Conservation (phyloP, 306 rosid species). For the Medicago ruthenica region DNA sequence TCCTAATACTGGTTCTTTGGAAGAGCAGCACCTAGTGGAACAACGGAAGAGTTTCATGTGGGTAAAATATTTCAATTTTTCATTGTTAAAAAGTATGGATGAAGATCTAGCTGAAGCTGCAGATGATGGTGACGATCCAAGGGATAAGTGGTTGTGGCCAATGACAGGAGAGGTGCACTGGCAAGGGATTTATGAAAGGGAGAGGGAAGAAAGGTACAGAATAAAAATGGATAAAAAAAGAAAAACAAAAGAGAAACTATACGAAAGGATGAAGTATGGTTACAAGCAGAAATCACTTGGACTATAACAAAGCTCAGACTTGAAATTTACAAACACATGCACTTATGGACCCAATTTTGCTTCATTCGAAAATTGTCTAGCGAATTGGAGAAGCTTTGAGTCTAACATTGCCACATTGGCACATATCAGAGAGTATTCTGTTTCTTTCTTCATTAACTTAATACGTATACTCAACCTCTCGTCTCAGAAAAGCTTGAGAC, state of each 20-base stretch:
- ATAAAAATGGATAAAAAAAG: conserved; percentile 95
- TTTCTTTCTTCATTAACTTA: conserved; percentile 50
- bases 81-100: conserved; percentile 89
- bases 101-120: conserved; percentile 95
- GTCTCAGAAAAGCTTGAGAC: conserved; percentile 45
- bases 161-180: conserved; percentile 94
- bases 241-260: conserved; percentile 73
- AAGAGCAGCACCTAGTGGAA: conserved; percentile 87
- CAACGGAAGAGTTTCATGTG: conserved; percentile 78
- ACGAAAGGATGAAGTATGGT: conserved; percentile 78
- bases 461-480: conserved; percentile 47
- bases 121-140: conserved; percentile 82
- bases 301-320: conserved; percentile 53
- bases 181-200: conserved; percentile 93
- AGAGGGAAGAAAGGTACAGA: conserved; percentile 93
- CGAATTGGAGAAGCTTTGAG: conserved; percentile 47
- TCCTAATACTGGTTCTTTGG: conserved; percentile 71
- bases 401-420: conserved; percentile 46
- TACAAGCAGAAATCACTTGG: conserved; percentile 91
- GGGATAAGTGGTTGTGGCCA: conserved; percentile 86
- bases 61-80: conserved; percentile 74
- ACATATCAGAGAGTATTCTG: conserved; percentile 38
- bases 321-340: conserved; percentile 30
- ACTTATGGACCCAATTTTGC: conserved; percentile 43
- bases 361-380: conserved; percentile 36